These are phyloP conservation scores for Clarireedia paspali DNA, from an alignment of 2,329 filamentous ascomycete species.

Conservation along the genomic window DNA sequence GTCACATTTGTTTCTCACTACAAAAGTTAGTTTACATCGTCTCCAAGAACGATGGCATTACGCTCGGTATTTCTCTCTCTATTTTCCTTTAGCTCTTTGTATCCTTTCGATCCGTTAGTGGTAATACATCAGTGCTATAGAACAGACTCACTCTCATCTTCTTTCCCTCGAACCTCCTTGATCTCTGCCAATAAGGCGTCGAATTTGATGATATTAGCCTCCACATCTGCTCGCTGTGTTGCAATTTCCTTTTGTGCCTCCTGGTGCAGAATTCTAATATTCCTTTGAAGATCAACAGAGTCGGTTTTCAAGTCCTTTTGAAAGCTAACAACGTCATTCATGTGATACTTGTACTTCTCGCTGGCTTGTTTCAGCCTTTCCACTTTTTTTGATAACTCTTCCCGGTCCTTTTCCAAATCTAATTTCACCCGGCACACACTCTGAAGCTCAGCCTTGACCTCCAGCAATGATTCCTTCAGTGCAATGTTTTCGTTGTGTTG, in stretches of 20 bases:
- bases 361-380: slow-evolving; percentile 21
- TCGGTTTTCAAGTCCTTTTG: slow-evolving; percentile 16
- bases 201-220: neutral
- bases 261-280: neutral
- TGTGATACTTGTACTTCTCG: slow-evolving; percentile 25
- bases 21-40: neutral
- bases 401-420: slow-evolving; percentile 13
- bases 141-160: neutral
- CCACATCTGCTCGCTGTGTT: neutral
- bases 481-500: slow-evolving; percentile 8
- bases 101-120: neutral
- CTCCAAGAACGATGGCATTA: too few species aligned
- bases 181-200: neutral
- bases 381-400: slow-evolving; percentile 18
- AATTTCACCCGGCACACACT: neutral
- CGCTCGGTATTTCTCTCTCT: too few species aligned
- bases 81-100: neutral
- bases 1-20: neutral
- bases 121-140: neutral
- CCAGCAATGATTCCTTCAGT: slow-evolving; percentile 10
- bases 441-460: slow-evolving; percentile 5
- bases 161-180: neutral
- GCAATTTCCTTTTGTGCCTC: neutral
- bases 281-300: neutral
- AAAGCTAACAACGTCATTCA: slow-evolving; percentile 27